Evolutionary conservation across 116 monocot genomes (phyloP).

Genomic region (Papilionanthe hybrid): DNA sequence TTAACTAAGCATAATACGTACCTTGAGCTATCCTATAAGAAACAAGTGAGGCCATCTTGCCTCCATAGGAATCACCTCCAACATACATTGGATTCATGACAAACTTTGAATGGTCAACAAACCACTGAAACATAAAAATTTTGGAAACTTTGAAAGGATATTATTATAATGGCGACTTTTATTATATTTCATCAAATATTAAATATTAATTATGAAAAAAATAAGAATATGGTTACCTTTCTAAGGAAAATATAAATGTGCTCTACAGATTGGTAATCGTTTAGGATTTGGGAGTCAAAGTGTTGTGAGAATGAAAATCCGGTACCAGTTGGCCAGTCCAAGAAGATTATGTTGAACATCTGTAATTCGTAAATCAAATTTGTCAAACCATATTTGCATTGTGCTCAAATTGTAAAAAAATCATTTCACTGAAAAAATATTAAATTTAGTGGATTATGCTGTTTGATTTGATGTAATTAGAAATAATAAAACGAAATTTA

Average conservation of each 20-base stretch:
- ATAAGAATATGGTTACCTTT: conserved; percentile 7
- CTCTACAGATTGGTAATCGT: conserved; percentile 8
- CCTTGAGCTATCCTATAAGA: conserved; percentile 15
- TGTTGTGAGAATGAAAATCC: conserved; percentile 27
- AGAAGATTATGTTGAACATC: conserved; percentile 18
- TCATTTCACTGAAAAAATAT: too few relatives aligned
- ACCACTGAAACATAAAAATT: conserved; percentile 22
- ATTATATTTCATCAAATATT: not conserved
- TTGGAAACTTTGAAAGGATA: too few relatives aligned
- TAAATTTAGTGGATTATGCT: too few relatives aligned
- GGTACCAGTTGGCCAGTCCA: conserved; percentile 21
- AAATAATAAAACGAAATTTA: too few relatives aligned
- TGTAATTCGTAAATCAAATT: not conserved
- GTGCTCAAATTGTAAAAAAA: not conserved
- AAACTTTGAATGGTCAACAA: conserved; percentile 26
- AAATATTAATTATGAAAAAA: not conserved
- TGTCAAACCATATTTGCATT: not conserved
- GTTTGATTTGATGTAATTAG: too few relatives aligned
- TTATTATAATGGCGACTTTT: not conserved
- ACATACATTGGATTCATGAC: conserved; percentile 31
- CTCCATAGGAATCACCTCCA: conserved; percentile 46
- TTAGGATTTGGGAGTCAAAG: not conserved
- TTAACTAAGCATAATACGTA: not conserved
- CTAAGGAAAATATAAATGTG: conserved; percentile 9
- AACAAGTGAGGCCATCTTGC: conserved; percentile 25